phyloP scores from a whole-genome alignment of 2,329 filamentous ascomycete genomes.

The Ophiosphaerella herpotricha region DNA sequence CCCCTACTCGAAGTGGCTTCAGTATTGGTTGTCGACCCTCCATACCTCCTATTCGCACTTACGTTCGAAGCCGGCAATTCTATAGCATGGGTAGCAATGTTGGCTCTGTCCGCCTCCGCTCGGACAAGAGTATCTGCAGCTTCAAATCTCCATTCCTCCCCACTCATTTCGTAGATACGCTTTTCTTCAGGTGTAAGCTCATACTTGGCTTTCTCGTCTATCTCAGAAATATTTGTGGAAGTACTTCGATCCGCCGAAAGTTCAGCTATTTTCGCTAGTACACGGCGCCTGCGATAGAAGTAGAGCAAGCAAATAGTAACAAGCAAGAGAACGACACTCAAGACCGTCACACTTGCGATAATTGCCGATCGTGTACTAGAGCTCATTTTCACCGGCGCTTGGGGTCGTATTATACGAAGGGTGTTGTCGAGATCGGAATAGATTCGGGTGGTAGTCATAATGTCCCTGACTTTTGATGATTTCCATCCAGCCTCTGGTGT shows the following conservation, averaged over 20 bases:
- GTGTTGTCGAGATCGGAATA: slow-evolving; percentile 12
- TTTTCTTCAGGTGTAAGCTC: slow-evolving; percentile 17
- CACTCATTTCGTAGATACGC: slow-evolving; percentile 12
- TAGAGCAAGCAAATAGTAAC: slow-evolving; percentile 1
- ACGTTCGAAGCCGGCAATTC: slow-evolving; percentile 18
- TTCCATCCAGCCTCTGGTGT: slow-evolving; percentile 12
- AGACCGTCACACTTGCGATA: slow-evolving; percentile 6
- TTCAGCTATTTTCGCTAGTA: neutral
- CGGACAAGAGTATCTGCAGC: slow-evolving; percentile 7
- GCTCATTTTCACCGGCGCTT: neutral
- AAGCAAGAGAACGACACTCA: slow-evolving; percentile 2
- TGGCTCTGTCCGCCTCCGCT: slow-evolving; percentile 14
- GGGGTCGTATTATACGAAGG: neutral
- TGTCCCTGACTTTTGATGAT: neutral
- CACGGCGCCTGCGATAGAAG: slow-evolving; percentile 1
- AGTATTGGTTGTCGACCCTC: slow-evolving; percentile 6
- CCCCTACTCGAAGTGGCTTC: slow-evolving; percentile 1
- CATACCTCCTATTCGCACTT: slow-evolving; percentile 7
- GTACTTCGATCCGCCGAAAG: neutral
- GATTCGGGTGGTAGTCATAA: slow-evolving; percentile 15
- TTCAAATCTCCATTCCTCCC: slow-evolving; percentile 10
- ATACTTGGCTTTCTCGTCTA: slow-evolving; percentile 8
- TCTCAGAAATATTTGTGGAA: neutral
- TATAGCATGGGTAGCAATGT: slow-evolving; percentile 6
- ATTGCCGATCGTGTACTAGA: slow-evolving; percentile 8